These are phyloP conservation scores for Diddensiella santjacobensis DNA, from an alignment of 805 yeast genomes.

Conservation along the genomic window DNA sequence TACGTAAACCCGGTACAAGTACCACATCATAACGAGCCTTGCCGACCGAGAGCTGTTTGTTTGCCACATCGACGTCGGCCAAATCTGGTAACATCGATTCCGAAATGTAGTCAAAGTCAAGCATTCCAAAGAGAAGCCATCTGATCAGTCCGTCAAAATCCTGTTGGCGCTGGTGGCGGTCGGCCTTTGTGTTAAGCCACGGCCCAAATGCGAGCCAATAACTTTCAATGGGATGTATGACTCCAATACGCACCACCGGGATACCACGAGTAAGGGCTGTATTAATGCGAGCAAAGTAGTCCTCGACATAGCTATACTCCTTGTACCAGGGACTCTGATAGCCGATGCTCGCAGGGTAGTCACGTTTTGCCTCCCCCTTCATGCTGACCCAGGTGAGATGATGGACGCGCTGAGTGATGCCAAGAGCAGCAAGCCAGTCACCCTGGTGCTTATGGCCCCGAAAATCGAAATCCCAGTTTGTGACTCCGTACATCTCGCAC, in stretches of 20 bases:
- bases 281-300: conserved; percentile 4
- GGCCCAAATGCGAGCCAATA: conserved; percentile 12
- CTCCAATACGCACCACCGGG: conserved; percentile 6
- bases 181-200: conserved; percentile 1
- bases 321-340: conserved; percentile 12
- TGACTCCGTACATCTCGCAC: conserved; percentile 10
- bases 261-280: conserved; percentile 6
- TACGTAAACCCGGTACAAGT: conserved; percentile 5
- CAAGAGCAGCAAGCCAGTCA: conserved; percentile 10
- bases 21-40: conserved; percentile 5
- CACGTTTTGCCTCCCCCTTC: conserved; percentile 8
- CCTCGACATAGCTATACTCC: conserved; percentile 6
- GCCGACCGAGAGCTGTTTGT: conserved; percentile 2
- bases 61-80: neutral
- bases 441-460: conserved; percentile 4
- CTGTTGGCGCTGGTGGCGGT: conserved; percentile 1
- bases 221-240: conserved; percentile 12
- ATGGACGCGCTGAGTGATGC: conserved; percentile 8
- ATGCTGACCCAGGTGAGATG: conserved; percentile 9
- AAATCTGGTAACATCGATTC: conserved; percentile 6
- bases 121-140: conserved; percentile 7
- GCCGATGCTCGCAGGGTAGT: conserved; percentile 9
- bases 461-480: conserved; percentile 8
- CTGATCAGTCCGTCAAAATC: neutral
- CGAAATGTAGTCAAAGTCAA: conserved; percentile 11